Percentiles rank a stretch among this genome's conserved stretches.
phyloP scores from a whole-genome alignment of 768 basidiomycete genomes.

The Lenzites betulinus region DNA sequence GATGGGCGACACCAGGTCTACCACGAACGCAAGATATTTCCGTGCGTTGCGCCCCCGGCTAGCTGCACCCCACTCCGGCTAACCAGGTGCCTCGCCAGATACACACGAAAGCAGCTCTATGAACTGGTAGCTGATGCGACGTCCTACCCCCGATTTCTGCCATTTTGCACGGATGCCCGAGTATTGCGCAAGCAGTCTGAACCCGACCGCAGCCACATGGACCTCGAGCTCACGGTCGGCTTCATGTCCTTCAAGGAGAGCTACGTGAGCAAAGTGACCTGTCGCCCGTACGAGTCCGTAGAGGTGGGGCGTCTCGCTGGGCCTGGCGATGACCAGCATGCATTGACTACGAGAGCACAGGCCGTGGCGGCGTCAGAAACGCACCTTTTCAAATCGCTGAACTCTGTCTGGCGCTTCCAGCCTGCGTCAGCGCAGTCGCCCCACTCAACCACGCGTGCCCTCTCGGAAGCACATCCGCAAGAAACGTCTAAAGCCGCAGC shows the following conservation, averaged over 20 bases:
- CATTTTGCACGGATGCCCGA: constrained; percentile 79
- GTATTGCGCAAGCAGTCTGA: constrained; percentile 46
- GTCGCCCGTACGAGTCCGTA: constrained; percentile 76
- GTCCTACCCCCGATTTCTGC: constrained; percentile 85
- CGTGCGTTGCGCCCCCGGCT: constrained; percentile 56
- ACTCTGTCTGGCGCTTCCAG: constrained; percentile 75
- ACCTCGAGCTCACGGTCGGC: constrained; percentile 86
- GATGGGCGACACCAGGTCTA: constrained; percentile 58
- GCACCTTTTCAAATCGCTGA: constrained; percentile 71
- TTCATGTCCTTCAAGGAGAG: constrained; percentile 87
- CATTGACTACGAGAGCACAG: constrained; percentile 37
- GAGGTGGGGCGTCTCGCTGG: constrained; percentile 50
- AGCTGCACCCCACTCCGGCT: constrained; percentile 9
- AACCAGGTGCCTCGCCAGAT: constrained; percentile 48
- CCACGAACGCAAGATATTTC: constrained; percentile 83
- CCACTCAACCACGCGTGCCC: constrained; percentile 32
- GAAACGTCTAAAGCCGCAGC: not conserved
- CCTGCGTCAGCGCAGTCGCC: constrained; percentile 50
- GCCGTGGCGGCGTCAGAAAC: constrained; percentile 72
- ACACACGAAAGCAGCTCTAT: constrained; percentile 78
- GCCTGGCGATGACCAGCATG: not conserved
- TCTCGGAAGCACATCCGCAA: not conserved
- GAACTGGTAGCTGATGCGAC: constrained; percentile 83
- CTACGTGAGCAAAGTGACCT: constrained; percentile 85
- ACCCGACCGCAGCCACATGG: constrained; percentile 45